phyloP scores from a whole-genome alignment of 225 moss, liverwort and hornwort species.

The Neckera pumila region DNA sequence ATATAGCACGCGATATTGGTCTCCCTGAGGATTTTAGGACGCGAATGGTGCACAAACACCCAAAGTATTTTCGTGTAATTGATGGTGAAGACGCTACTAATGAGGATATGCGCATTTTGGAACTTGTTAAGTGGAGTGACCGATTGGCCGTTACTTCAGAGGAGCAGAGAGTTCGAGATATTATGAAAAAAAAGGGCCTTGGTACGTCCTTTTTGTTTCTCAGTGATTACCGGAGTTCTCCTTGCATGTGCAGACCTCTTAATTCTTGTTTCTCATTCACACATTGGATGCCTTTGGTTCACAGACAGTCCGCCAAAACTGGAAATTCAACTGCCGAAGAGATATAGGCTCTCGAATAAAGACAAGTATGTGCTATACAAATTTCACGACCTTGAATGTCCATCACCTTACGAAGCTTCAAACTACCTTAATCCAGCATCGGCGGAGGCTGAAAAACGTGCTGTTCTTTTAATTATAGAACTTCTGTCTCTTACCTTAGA shows the following conservation, averaged over 20 bases:
- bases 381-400: conserved; percentile 68
- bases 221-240: not conserved
- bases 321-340: conserved; percentile 65
- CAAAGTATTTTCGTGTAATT: conserved; percentile 68
- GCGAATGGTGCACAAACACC: conserved; percentile 48
- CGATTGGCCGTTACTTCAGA: conserved; percentile 57
- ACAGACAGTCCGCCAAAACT: conserved; percentile 48
- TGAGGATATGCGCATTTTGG: conserved; percentile 48
- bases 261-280: not conserved
- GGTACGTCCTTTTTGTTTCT: conserved; percentile 2
- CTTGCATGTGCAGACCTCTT: not conserved
- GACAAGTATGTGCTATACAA: conserved; percentile 77
- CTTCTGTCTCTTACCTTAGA: conserved; percentile 77
- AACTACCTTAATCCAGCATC: conserved; percentile 56
- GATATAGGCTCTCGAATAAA: conserved; percentile 78
- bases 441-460: conserved; percentile 73
- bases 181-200: conserved; percentile 5
- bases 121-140: conserved; percentile 80
- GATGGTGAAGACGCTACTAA: conserved; percentile 40
- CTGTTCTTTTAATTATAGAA: conserved; percentile 64
- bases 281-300: not conserved
- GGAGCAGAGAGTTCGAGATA: conserved; percentile 38
- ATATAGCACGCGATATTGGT: conserved; percentile 65
- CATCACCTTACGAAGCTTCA: conserved; percentile 79
- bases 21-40: conserved; percentile 69